These are phyloP conservation scores for Galerina marginata DNA, from an alignment of 768 basidiomycete genomes.

Conservation along the genomic window DNA sequence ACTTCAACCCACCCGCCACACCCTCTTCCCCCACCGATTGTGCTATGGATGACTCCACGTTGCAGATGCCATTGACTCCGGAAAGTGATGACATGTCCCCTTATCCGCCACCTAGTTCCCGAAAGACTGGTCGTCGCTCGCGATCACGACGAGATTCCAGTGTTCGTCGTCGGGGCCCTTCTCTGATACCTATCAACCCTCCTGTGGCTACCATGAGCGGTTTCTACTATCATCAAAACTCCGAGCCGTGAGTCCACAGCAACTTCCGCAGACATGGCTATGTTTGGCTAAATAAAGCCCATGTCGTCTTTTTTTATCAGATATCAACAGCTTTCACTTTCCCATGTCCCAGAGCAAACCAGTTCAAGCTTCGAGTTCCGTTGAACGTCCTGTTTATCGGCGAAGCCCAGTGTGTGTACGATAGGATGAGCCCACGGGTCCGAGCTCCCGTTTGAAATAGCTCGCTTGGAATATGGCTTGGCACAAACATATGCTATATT, in stretches of 20 bases:
- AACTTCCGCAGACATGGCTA: slow-evolving; percentile 6
- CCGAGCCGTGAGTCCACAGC: slow-evolving; percentile 74
- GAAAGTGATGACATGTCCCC: slow-evolving; percentile 24
- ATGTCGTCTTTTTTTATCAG: slow-evolving; percentile 39
- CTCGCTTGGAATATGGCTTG: slow-evolving; percentile 1
- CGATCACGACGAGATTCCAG: slow-evolving; percentile 54
- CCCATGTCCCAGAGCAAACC: slow-evolving; percentile 74
- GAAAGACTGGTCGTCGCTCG: slow-evolving; percentile 36
- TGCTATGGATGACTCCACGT: slow-evolving; percentile 17
- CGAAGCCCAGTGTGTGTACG: slow-evolving; percentile 6
- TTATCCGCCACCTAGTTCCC: slow-evolving; percentile 24
- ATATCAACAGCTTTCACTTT: slow-evolving; percentile 88
- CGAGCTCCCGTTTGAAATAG: slow-evolving; percentile 2
- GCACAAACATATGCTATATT: background rate
- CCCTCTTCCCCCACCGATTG: slow-evolving; percentile 36
- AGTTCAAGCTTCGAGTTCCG: slow-evolving; percentile 89
- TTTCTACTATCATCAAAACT: slow-evolving; percentile 94
- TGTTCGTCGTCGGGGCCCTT: slow-evolving; percentile 52
- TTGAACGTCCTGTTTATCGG: slow-evolving; percentile 32
- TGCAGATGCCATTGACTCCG: slow-evolving; percentile 38
- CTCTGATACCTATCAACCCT: slow-evolving; percentile 51
- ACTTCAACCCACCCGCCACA: slow-evolving; percentile 74
- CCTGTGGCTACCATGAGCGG: slow-evolving; percentile 82
- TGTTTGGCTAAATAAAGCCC: slow-evolving; percentile 9
- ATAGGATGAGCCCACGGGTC: slow-evolving; percentile 1